Conservation (phyloP, 305 asterid genomes). For the Solanum hybrid region DNA sequence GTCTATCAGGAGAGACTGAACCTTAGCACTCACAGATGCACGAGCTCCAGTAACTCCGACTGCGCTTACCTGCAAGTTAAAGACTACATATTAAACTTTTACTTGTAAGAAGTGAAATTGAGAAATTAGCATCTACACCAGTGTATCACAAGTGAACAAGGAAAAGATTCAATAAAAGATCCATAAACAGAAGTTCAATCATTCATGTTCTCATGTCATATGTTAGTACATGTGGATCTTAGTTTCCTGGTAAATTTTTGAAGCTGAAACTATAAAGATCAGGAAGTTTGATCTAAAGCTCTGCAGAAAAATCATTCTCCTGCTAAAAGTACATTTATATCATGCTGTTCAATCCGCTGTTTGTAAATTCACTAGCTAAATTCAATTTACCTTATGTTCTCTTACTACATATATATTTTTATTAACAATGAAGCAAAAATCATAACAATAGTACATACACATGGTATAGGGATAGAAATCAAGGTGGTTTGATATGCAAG, state of each 20-base stretch:
- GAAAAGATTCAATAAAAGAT: background rate
- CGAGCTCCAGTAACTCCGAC: slow-evolving; percentile 99
- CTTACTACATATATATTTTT: background rate
- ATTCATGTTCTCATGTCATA: background rate
- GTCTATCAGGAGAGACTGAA: slow-evolving; percentile 61
- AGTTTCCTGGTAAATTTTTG: background rate
- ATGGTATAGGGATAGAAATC: background rate
- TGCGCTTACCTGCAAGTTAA: slow-evolving; percentile 55
- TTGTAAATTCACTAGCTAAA: background rate
- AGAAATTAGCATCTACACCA: background rate
- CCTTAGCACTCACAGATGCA: slow-evolving; percentile 56
- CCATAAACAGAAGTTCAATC: background rate
- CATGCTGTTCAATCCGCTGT: background rate
- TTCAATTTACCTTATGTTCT: background rate
- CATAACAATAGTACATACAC: background rate
- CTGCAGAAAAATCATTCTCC: background rate
- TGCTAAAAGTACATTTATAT: background rate
- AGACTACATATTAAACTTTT: background rate
- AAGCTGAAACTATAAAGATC: background rate
- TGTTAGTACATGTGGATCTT: background rate
- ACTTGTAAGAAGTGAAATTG: background rate
- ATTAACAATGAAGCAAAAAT: background rate
- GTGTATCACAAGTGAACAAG: background rate
- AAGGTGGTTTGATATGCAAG: background rate
- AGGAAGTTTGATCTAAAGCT: background rate